Conservation (phyloP, 257 asterid species). For the Nicotiana sylvestris region DNA sequence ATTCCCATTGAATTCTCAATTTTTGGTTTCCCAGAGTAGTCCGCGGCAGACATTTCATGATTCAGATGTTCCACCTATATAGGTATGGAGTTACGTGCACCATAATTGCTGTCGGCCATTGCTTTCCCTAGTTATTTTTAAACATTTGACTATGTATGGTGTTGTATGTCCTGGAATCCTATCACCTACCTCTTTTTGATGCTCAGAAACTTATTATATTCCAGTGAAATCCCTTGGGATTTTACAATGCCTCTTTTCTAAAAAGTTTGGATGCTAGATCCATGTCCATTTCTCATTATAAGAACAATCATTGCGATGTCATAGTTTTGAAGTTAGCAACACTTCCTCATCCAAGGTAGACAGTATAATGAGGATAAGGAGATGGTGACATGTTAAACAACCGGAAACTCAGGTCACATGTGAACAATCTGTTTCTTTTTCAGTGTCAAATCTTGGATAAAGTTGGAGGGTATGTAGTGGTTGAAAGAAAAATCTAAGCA, state of each 20-base stretch:
- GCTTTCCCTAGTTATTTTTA: background rate
- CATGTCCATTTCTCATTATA: background rate
- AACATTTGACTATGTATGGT: background rate
- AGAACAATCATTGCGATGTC: background rate
- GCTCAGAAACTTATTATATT: background rate
- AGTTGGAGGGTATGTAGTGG: background rate
- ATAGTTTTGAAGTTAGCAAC: background rate
- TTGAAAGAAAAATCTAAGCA: background rate
- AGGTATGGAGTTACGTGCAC: background rate
- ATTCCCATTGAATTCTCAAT: background rate
- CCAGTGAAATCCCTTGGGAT: background rate
- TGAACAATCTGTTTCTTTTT: background rate
- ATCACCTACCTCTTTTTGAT: background rate
- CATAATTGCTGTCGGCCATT: background rate
- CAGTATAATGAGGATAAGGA: background rate
- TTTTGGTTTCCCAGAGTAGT: conserved; percentile 5
- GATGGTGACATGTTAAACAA: background rate
- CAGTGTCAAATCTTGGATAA: background rate
- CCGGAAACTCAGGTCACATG: background rate
- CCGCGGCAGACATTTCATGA: background rate
- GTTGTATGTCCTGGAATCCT: background rate
- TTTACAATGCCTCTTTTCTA: background rate
- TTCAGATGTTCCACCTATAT: background rate
- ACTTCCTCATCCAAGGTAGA: background rate
- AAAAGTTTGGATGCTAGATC: background rate